Evolutionary conservation across 1,284 basidiomycete genomes (phyloP).

Genomic region (Takashimella koratensis): DNA sequence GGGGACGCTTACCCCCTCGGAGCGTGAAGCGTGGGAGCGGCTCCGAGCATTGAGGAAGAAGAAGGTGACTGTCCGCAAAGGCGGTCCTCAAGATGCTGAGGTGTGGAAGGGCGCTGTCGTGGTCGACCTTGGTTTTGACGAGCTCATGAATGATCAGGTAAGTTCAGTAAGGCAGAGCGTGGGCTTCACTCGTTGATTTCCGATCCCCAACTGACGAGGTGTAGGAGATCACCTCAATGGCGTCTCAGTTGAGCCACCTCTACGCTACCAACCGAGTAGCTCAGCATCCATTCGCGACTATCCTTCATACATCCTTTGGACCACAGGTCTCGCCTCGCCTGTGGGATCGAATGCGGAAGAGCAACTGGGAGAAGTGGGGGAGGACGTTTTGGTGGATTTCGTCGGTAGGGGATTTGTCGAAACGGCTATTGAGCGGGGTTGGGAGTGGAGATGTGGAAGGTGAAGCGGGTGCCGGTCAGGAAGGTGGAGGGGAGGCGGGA

Average conservation of each 20-base stretch:
- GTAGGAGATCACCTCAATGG: slow-evolving; percentile 84
- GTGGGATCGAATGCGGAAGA: slow-evolving; percentile 33
- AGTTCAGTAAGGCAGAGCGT: slow-evolving; percentile 33
- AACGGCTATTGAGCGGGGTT: background rate
- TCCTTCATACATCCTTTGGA: slow-evolving; percentile 72
- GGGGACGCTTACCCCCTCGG: slow-evolving; percentile 31
- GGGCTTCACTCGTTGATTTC: too few relatives aligned
- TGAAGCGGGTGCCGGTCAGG: slow-evolving; percentile 11
- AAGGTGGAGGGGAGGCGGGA: slow-evolving; percentile 9
- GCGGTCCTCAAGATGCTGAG: slow-evolving; percentile 14
- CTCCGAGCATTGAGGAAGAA: slow-evolving; percentile 19
- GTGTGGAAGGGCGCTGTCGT: slow-evolving; percentile 66
- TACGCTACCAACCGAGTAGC: slow-evolving; percentile 81
- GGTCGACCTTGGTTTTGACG: slow-evolving; percentile 90
- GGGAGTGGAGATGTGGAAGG: background rate
- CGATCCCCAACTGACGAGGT: background rate
- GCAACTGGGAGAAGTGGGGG: slow-evolving; percentile 67
- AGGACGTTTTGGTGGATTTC: slow-evolving; percentile 72
- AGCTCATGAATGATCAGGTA: slow-evolving; percentile 90
- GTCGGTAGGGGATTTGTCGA: slow-evolving; percentile 11
- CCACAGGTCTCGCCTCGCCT: slow-evolving; percentile 34
- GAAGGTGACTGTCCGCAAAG: slow-evolving; percentile 10
- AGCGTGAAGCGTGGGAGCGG: slow-evolving; percentile 25
- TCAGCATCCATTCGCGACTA: slow-evolving; percentile 61
- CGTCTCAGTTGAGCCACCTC: slow-evolving; percentile 80